Percentiles rank a stretch among this genome's conserved stretches.
Evolutionary conservation across 2,329 filamentous ascomycete species (phyloP).

Genomic region (Neofusicoccum laricinum): DNA sequence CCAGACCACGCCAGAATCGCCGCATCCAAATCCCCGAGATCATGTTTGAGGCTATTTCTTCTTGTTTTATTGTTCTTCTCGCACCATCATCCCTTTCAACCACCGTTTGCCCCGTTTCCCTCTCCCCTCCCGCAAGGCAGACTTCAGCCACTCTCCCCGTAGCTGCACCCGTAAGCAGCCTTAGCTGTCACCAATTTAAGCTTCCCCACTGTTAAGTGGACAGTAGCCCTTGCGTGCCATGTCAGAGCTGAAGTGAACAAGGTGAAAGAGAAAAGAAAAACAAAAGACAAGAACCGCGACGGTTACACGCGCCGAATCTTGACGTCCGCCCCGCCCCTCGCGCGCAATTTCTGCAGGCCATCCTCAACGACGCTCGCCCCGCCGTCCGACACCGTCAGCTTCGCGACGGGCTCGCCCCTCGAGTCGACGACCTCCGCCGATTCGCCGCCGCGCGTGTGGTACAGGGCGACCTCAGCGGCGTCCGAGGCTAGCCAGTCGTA

Average conservation of each 20-base stretch:
- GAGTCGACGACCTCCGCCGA: conserved; percentile 35
- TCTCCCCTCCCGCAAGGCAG: not conserved
- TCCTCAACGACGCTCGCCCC: not conserved
- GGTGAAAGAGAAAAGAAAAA: not conserved
- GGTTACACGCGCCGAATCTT: not conserved
- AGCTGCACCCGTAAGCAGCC: not conserved
- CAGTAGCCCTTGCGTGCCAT: conserved; percentile 1
- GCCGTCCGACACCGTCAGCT: conserved; percentile 30
- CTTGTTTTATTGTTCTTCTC: not conserved
- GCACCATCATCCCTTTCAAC: too few species aligned
- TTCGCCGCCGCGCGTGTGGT: conserved; percentile 34
- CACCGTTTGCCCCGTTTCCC: too few species aligned
- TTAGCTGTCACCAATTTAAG: not conserved
- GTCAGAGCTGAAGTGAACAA: not conserved
- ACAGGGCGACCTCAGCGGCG: conserved; percentile 37
- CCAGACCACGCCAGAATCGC: not conserved
- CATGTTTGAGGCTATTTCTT: not conserved
- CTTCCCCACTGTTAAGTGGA: not conserved
- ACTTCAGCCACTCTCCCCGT: not conserved
- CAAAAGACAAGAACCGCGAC: not conserved
- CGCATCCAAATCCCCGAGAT: not conserved
- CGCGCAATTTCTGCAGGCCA: not conserved
- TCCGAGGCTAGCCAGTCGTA: conserved; percentile 41
- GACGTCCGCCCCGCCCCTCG: not conserved
- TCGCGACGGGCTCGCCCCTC: conserved; percentile 29